Evolutionary conservation across 2,329 filamentous ascomycete genomes (phyloP).

Genomic region (Pseudohalonectria lignicola): DNA sequence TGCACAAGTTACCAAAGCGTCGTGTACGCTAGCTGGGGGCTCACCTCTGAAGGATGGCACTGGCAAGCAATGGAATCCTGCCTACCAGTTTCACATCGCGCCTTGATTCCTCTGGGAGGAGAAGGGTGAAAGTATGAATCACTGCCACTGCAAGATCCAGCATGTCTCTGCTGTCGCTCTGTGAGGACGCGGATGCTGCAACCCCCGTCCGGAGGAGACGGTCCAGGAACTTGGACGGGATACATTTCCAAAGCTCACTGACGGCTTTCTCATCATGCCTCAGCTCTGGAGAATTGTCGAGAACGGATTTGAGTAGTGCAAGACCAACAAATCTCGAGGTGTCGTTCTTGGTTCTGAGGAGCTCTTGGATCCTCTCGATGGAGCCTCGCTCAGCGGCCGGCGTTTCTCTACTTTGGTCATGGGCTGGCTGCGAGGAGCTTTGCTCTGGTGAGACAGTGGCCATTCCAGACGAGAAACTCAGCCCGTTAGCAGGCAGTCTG

Average conservation of each 20-base stretch:
- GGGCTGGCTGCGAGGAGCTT: background rate
- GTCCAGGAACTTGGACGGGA: conserved; percentile 54
- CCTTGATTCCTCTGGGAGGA: conserved; percentile 39
- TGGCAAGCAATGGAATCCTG: conserved; percentile 41
- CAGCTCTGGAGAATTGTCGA: conserved; percentile 48
- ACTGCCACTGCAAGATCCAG: conserved; percentile 52
- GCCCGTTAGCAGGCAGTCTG: too few species aligned
- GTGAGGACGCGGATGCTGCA: conserved; percentile 10
- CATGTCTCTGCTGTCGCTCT: conserved; percentile 45
- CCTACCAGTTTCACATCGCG: conserved; percentile 34
- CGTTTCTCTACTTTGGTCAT: background rate
- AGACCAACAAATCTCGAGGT: conserved; percentile 59
- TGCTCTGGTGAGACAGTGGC: background rate
- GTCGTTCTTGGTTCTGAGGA: conserved; percentile 51
- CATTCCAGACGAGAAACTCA: too few species aligned
- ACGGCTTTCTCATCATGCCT: conserved; percentile 34
- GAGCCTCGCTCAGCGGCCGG: conserved; percentile 6
- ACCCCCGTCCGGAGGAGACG: conserved; percentile 47
- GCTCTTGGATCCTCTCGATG: conserved; percentile 38
- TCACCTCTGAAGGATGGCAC: conserved; percentile 43
- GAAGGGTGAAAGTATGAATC: conserved; percentile 47
- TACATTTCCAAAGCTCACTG: conserved; percentile 43
- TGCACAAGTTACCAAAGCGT: too few species aligned
- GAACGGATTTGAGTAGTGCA: conserved; percentile 52
- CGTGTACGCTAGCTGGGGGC: too few species aligned